phyloP scores from a whole-genome alignment of 495 filamentous ascomycete species.

The Xylaria scruposa region DNA sequence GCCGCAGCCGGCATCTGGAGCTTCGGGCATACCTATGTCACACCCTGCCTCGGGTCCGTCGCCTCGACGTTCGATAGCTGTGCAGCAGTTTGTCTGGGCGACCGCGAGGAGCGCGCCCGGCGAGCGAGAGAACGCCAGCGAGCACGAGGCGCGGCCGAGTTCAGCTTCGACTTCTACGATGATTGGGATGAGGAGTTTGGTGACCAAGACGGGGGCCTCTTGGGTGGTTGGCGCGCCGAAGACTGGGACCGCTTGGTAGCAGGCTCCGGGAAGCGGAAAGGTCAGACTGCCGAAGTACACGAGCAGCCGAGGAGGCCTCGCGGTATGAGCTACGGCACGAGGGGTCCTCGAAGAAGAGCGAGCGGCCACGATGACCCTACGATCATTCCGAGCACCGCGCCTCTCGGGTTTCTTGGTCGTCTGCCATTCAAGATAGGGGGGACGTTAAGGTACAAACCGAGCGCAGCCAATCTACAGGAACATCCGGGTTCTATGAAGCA shows the following conservation, averaged over 20 bases:
- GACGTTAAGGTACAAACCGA: conserved; percentile 85
- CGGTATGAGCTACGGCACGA: conserved; percentile 89
- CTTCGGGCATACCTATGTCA: conserved; percentile 84
- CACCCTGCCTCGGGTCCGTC: conserved; percentile 76
- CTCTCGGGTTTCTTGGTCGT: conserved; percentile 83
- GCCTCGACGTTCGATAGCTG: conserved; percentile 71
- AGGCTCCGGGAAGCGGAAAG: conserved; percentile 66
- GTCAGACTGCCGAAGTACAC: conserved; percentile 48
- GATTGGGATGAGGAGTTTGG: conserved; percentile 89
- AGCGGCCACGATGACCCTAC: conserved; percentile 79
- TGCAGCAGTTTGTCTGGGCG: conserved; percentile 73
- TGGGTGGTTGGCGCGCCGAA: conserved; percentile 75
- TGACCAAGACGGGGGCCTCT: conserved; percentile 61
- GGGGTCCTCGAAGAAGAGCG: conserved; percentile 70
- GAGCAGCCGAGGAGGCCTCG: conserved; percentile 75
- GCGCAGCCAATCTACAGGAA: conserved; percentile 88
- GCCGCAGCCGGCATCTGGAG: conserved; percentile 88
- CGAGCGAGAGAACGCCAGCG: conserved; percentile 63
- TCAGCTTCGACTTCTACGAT: conserved; percentile 97
- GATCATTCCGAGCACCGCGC: conserved; percentile 84
- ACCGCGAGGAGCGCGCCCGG: conserved; percentile 74
- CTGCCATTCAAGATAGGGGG: conserved; percentile 88
- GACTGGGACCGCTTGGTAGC: conserved; percentile 89
- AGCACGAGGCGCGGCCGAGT: conserved; percentile 72
- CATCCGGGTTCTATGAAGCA: conserved; percentile 66